A percentile compares a stretch with the other conserved stretches of the same genome.
These are phyloP conservation scores for Alternaria triticimaculans DNA, from an alignment of 2,329 filamentous ascomycete genomes.

Conservation along the genomic window DNA sequence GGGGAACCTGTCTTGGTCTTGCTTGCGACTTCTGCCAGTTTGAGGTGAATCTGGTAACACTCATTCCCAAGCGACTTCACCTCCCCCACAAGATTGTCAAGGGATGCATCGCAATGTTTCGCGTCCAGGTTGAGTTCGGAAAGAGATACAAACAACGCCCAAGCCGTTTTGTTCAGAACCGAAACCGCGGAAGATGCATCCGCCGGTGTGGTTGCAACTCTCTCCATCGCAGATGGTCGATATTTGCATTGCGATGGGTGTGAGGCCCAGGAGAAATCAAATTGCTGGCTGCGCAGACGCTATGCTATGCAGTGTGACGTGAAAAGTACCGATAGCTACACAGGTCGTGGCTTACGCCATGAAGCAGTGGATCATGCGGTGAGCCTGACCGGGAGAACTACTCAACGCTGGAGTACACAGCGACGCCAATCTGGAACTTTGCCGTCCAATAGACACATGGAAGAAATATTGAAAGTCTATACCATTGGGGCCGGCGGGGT, in stretches of 20 bases:
- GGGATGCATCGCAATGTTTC: constrained; percentile 9
- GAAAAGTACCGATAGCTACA: background rate
- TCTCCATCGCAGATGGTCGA: constrained; percentile 9
- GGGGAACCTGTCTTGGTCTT: constrained; percentile 3
- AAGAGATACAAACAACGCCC: constrained; percentile 24
- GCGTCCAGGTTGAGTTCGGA: constrained; percentile 19
- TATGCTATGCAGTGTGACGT: background rate
- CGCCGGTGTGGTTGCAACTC: constrained; percentile 2
- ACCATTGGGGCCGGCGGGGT: background rate
- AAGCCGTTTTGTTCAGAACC: constrained; percentile 22
- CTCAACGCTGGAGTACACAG: background rate
- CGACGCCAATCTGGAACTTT: background rate
- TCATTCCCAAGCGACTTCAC: constrained; percentile 27
- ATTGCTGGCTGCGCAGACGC: background rate
- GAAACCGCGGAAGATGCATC: constrained; percentile 17
- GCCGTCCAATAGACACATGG: background rate
- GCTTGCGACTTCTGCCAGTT: constrained; percentile 17
- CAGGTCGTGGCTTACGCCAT: constrained; percentile 1
- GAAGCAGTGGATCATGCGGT: background rate
- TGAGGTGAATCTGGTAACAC: constrained; percentile 27
- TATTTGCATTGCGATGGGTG: background rate
- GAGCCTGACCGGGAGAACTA: background rate
- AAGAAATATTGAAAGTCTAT: background rate
- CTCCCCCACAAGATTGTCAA: constrained; percentile 18
- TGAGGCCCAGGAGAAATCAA: background rate